These are phyloP conservation scores for Colletotrichum zoysiae DNA, from an alignment of 2,329 filamentous ascomycete genomes.

Conservation along the genomic window DNA sequence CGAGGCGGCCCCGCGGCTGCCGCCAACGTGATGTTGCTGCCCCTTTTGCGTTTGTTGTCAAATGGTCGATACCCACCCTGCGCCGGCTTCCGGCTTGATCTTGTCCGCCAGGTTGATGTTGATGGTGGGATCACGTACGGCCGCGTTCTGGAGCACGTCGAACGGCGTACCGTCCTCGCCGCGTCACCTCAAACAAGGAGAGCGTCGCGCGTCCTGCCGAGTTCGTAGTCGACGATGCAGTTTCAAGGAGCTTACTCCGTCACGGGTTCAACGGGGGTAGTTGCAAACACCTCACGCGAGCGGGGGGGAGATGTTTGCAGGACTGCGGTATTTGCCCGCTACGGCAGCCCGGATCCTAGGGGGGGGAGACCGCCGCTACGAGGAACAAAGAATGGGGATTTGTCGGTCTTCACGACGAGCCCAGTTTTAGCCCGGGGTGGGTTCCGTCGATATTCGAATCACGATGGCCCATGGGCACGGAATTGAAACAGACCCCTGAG, in stretches of 20 bases:
- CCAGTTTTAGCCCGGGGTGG: background rate
- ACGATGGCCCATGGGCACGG: background rate
- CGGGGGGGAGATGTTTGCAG: background rate
- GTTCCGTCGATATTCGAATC: background rate
- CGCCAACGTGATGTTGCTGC: constrained; percentile 7
- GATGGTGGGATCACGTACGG: constrained; percentile 13
- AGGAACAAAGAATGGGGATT: constrained; percentile 3
- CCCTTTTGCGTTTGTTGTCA: constrained; percentile 1
- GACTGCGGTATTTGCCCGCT: constrained; percentile 45
- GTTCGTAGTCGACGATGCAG: background rate
- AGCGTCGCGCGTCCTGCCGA: background rate
- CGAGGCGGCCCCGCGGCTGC: background rate
- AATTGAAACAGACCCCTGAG: background rate
- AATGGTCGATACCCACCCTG: constrained; percentile 13
- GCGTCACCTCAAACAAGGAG: background rate
- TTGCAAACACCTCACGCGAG: background rate
- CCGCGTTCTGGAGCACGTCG: constrained; percentile 14
- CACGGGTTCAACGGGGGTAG: background rate
- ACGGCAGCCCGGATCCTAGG: constrained; percentile 42
- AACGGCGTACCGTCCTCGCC: background rate
- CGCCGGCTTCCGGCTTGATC: constrained; percentile 7
- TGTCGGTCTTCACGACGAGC: background rate
- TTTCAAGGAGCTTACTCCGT: constrained; percentile 1
- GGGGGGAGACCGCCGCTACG: no score
- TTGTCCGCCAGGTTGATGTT: constrained; percentile 10